phyloP scores from a whole-genome alignment of 192 early-diverging fungal genomes.

The Entomortierella chlamydospora region DNA sequence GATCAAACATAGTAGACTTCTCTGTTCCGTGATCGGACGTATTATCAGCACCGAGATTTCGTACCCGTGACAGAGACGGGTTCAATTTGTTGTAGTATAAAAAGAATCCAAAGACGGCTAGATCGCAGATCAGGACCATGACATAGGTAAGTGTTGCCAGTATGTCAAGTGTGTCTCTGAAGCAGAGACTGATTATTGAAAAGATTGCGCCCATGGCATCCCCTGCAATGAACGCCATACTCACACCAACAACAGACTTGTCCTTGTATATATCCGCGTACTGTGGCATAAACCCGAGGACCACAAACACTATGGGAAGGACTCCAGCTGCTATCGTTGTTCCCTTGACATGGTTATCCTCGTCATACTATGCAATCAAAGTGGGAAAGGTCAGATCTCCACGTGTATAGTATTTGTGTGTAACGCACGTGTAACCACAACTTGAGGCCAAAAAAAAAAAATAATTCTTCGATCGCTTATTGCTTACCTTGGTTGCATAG shows the following conservation, averaged over 20 bases:
- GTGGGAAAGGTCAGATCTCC: not conserved
- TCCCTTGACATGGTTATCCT: constrained; percentile 23
- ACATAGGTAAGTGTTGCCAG: constrained; percentile 38
- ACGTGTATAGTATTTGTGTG: not conserved
- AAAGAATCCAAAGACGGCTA: constrained; percentile 24
- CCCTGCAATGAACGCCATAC: constrained; percentile 55
- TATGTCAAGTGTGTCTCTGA: constrained; percentile 16
- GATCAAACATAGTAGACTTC: not conserved
- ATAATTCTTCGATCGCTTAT: not conserved
- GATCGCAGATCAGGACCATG: constrained; percentile 38
- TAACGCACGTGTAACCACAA: too few species aligned
- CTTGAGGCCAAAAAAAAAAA: too few species aligned
- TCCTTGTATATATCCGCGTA: constrained; percentile 53
- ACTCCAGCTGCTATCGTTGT: constrained; percentile 50
- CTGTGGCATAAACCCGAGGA: constrained; percentile 58
- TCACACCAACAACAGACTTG: constrained; percentile 54
- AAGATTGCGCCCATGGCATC: constrained; percentile 57
- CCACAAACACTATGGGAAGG: constrained; percentile 53
- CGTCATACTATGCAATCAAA: constrained; percentile 22
- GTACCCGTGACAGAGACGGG: constrained; percentile 7
- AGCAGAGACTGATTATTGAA: constrained; percentile 55
- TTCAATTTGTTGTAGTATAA: constrained; percentile 33
- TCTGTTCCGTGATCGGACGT: not conserved
- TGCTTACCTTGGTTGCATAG: constrained; percentile 35
- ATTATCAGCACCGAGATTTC: not conserved